Evolutionary conservation across 305 asterid species (phyloP).

Genomic region (Fraxinus albicans): DNA sequence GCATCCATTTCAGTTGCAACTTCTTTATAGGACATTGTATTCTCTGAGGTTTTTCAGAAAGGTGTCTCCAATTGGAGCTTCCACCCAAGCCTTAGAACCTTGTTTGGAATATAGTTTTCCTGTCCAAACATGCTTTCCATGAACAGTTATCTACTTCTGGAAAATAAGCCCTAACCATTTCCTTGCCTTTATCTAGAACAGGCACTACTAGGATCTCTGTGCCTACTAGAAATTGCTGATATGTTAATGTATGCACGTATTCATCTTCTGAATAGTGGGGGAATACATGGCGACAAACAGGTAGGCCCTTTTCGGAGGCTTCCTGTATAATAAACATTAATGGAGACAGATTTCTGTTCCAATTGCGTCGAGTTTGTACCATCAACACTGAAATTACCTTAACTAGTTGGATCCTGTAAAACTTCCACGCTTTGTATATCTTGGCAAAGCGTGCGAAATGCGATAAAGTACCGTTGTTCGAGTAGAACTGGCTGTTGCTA

Average conservation of each 20-base stretch:
- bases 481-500: slow-evolving; percentile 75
- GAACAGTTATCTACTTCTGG: slow-evolving; percentile 58
- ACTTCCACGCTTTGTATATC: slow-evolving; percentile 86
- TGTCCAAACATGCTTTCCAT: slow-evolving; percentile 93
- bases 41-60: slow-evolving; percentile 58
- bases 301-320: slow-evolving; percentile 84
- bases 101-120: slow-evolving; percentile 50
- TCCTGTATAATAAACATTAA: slow-evolving; percentile 45
- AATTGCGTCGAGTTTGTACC: not conserved
- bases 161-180: slow-evolving; percentile 62
- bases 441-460: slow-evolving; percentile 81
- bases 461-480: slow-evolving; percentile 62
- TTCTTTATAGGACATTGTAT: slow-evolving; percentile 41
- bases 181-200: slow-evolving; percentile 74
- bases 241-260: slow-evolving; percentile 51
- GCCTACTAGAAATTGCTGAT: slow-evolving; percentile 83
- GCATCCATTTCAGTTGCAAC: not conserved
- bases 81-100: slow-evolving; percentile 60
- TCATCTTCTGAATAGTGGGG: slow-evolving; percentile 83
- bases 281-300: slow-evolving; percentile 90
- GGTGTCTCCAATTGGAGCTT: slow-evolving; percentile 71
- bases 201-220: slow-evolving; percentile 88
- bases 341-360: not conserved
- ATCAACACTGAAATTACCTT: slow-evolving; percentile 43
- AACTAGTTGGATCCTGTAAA: slow-evolving; percentile 78